These are phyloP conservation scores for Cyclanthera cordifolia DNA, from an alignment of 306 rosid species.

Conservation along the genomic window DNA sequence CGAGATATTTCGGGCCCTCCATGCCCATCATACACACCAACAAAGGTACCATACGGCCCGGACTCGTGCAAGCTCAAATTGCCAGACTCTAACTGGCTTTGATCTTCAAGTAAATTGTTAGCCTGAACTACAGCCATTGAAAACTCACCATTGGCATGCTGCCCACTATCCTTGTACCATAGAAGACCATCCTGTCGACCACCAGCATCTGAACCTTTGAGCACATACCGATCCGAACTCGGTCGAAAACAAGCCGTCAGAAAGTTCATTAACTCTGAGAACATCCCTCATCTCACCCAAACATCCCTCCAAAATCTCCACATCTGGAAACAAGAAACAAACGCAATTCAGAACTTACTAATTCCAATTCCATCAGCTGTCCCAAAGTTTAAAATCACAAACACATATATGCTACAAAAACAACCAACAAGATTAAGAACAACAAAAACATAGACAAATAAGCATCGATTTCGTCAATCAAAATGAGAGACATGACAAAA, in stretches of 20 bases:
- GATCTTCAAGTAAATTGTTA: constrained; percentile 60
- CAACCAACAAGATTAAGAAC: constrained; percentile 27
- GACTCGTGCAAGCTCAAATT: constrained; percentile 42
- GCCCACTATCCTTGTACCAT: constrained; percentile 61
- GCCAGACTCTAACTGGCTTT: constrained; percentile 58
- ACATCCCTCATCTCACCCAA: constrained; percentile 65
- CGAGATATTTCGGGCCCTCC: constrained; percentile 66
- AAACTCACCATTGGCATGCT: constrained; percentile 47
- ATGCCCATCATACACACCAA: constrained; percentile 57
- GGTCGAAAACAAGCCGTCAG: constrained; percentile 65
- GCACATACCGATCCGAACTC: constrained; percentile 28
- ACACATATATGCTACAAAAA: constrained; percentile 23
- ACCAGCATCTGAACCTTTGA: constrained; percentile 33
- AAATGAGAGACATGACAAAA: not conserved
- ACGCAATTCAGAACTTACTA: constrained; percentile 19
- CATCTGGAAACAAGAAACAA: constrained; percentile 36
- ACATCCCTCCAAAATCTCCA: constrained; percentile 47
- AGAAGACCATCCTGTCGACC: constrained; percentile 55
- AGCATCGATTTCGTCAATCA: not conserved
- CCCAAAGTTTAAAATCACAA: constrained; percentile 21
- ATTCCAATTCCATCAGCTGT: constrained; percentile 18
- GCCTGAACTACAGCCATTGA: constrained; percentile 72
- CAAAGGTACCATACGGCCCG: constrained; percentile 50
- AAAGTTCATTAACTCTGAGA: constrained; percentile 49
- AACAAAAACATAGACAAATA: constrained; percentile 8